Evolutionary conservation across 371 early-diverging fungal species (phyloP), one percentile per base, ranked within the genome.

Genomic region (Haplosporangium sp.): DNA sequence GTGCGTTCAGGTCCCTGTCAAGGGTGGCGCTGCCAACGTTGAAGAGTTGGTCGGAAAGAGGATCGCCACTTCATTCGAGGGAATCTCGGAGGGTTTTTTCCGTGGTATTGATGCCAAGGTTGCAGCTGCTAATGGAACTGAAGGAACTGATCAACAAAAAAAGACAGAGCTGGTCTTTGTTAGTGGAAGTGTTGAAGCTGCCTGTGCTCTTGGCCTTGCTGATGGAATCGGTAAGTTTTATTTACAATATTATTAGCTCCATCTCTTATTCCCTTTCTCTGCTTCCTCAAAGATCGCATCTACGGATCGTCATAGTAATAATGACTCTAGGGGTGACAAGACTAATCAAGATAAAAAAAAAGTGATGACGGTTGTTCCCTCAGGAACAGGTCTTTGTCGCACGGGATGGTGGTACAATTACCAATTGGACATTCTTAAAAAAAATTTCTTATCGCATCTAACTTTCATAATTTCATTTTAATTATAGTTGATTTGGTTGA

Each of bases 181-280:
- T 4, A 91, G 90, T 63, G 99, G 98, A 34, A 94, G 94, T 42
- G 99, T 98, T 4, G 98, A 98, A 81, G 96, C 96, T 10, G 97
- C 98, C 4, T 98, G 98, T 72, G 94, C 96, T 0, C 85, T 98
- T 52, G 99, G 99, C 9, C 91, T 98, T 35, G 98, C 99, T 17
- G 98, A 98, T 82, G 98, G 93, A 19, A 96, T 98, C 74, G 96
- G 96, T 90, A 92, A 92, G 89, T 83, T n/a, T 35, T 6, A 47
- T 13, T 42, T 56, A 19, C n/a, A 11, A 15, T 8, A 52, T 53
- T 37, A 27, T 27, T 27, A 27, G 27, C 27, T 27, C 27, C 57
- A n/a, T 57, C 37, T 57, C 8, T 45, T 27, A 7, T 20, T 71
- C 47, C 47, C 61, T 39, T 60, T 6, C 10, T 10, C 13, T 52